A percentile compares a stretch with the other conserved stretches of the same genome.
Evolutionary conservation across 192 early-diverging fungal species (phyloP).

Genomic region (Gonapodya sp.): DNA sequence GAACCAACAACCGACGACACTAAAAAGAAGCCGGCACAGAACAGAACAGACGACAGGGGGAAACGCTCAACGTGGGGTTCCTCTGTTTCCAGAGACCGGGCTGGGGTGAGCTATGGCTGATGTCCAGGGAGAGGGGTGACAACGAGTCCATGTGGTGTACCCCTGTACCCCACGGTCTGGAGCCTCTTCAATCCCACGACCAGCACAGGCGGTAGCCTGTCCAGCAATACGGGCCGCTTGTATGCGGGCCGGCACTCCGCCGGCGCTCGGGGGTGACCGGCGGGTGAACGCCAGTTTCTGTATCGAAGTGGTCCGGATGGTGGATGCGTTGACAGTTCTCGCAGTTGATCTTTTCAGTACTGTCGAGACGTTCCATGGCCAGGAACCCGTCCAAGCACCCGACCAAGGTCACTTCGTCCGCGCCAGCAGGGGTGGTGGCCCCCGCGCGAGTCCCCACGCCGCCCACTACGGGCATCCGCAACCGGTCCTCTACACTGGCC

Average conservation of each 20-base stretch:
- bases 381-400: not conserved
- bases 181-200: not conserved
- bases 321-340: not conserved
- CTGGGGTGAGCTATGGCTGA: too few relatives aligned
- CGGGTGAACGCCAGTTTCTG: not conserved
- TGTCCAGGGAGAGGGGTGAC: too few relatives aligned
- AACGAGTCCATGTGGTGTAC: too few relatives aligned
- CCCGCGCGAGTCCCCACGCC: not conserved
- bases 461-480: not conserved
- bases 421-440: too few relatives aligned
- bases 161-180: not conserved
- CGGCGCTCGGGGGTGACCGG: not conserved
- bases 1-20: too few relatives aligned
- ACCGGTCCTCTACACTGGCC: not conserved
- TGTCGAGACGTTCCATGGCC: not conserved
- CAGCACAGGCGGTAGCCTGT: not conserved
- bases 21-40: too few relatives aligned
- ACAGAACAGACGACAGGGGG: too few relatives aligned
- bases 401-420: not conserved
- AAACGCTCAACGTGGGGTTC: too few relatives aligned
- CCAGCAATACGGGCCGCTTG: not conserved
- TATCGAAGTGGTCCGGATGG: not conserved
- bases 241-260: not conserved
- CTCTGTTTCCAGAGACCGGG: too few relatives aligned
- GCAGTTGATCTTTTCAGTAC: not conserved